These are phyloP conservation scores for Irpex sp. DNA, from an alignment of 1,284 basidiomycete genomes.

Conservation along the genomic window DNA sequence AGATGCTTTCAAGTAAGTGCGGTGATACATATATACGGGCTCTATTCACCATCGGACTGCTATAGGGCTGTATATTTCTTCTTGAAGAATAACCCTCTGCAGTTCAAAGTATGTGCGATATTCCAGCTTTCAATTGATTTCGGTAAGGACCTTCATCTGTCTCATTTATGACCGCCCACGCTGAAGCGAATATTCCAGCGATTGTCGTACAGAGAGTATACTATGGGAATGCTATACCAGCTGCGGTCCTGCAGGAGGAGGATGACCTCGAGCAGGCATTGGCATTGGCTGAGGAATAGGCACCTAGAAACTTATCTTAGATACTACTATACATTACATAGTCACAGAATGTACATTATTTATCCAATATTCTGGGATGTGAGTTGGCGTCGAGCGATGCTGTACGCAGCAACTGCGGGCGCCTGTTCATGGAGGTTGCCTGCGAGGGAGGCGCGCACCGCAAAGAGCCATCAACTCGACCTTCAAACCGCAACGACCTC, in stretches of 20 bases:
- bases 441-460: not conserved
- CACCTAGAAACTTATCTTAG: not conserved
- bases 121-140: conserved; percentile 78
- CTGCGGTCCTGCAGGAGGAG: conserved; percentile 44
- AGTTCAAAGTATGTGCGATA: conserved; percentile 77
- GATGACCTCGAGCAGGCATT: conserved; percentile 74
- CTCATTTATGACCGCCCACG: conserved; percentile 12
- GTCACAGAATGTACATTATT: not conserved
- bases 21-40: conserved; percentile 10
- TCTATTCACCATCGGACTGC: not conserved
- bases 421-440: not conserved
- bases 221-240: conserved; percentile 65
- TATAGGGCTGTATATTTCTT: conserved; percentile 78
- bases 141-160: conserved; percentile 40
- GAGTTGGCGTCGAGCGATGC: not conserved
- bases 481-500: not conserved
- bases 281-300: conserved; percentile 55
- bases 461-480: not conserved
- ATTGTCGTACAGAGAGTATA: conserved; percentile 68
- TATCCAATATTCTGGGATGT: not conserved
- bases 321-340: not conserved
- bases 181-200: conserved; percentile 35
- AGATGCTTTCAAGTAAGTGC: conserved; percentile 74
- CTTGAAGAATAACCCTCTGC: conserved; percentile 61
- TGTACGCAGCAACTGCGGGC: not conserved